Percentiles rank a stretch among this genome's conserved stretches.
Evolutionary conservation across 176 grass and related monocot genomes (phyloP).

Genomic region (Musa schizocarpa): DNA sequence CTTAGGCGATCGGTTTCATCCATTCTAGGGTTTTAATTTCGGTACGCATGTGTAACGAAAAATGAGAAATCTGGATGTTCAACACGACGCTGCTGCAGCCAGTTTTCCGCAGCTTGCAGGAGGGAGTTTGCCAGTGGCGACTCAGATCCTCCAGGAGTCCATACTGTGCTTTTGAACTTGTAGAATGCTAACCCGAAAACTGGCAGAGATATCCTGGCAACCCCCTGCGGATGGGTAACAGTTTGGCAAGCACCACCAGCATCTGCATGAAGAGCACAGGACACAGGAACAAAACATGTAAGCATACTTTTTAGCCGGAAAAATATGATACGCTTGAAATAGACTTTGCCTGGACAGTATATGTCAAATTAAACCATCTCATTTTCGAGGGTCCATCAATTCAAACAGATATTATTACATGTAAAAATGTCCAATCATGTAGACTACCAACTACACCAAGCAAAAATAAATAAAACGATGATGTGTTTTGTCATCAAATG

Average conservation of each 20-base stretch:
- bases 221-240: neutral
- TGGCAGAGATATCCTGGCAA: conserved; percentile 33
- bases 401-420: too few species aligned
- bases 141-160: conserved; percentile 30
- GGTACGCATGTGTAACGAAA: conserved; percentile 28
- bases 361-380: too few species aligned
- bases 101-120: conserved; percentile 47
- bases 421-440: too few species aligned
- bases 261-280: conserved; percentile 3
- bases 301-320: neutral
- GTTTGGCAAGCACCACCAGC: neutral
- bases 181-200: conserved; percentile 50
- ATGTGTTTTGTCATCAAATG: too few species aligned
- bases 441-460: too few species aligned
- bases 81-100: conserved; percentile 30
- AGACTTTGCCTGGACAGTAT: too few species aligned
- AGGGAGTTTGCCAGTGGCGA: conserved; percentile 27
- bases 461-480: too few species aligned
- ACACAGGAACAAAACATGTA: neutral
- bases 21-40: conserved; percentile 6
- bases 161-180: conserved; percentile 39
- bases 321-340: too few species aligned
- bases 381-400: too few species aligned
- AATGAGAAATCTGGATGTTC: conserved; percentile 51
- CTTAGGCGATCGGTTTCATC: neutral